Evolutionary conservation across 306 rosid genomes (phyloP), one percentile per base, ranked within the genome.

Genomic region (Cucurbita moschata): DNA sequence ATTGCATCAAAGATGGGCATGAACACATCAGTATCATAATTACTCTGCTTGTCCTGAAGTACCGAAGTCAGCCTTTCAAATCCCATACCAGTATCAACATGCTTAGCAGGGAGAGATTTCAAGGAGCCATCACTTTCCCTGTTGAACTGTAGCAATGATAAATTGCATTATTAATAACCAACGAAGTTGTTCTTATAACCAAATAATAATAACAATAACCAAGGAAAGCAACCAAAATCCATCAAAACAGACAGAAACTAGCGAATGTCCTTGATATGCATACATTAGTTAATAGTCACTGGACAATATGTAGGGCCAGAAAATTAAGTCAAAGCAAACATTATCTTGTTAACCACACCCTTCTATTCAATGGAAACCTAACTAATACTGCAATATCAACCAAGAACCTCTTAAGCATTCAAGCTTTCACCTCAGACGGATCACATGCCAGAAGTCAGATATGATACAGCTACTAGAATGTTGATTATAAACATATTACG

Each of bases 81-180:
- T 18, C 99, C 99, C 99, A 94, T 0, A 75, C 99, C 99, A 11
- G 92, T 94, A 74, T 94, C 99, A 82, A 94, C 99, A 83, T 94
- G 99, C 89, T 86, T 94, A 61, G 99, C 94, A 30, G 99, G 99
- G 40, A 94, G 82, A 18, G 92, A 55, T 77, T 91, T 94, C 74
- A 94, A 87, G 78, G 96, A 84, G 65, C 89, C 90, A 82, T 94
- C 96, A 76, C 82, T 90, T 79, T 94, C 99, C 83, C 99, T 88
- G 80, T 91, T 94, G 76, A 80, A 94, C 99, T 94, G 83, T 83
- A 55, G 40, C 53, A 52, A 59, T 35, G 38, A 39, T 3, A 72
- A 72, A 72, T 15, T 54, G 63, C 18, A 55, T 52, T 18, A 39
- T 23, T 51, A 49, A 49, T 50, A 69, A 21, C 39, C 18, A 46